Evolutionary conservation across 345 rosid species (phyloP).

Genomic region (Ricinus communis): DNA sequence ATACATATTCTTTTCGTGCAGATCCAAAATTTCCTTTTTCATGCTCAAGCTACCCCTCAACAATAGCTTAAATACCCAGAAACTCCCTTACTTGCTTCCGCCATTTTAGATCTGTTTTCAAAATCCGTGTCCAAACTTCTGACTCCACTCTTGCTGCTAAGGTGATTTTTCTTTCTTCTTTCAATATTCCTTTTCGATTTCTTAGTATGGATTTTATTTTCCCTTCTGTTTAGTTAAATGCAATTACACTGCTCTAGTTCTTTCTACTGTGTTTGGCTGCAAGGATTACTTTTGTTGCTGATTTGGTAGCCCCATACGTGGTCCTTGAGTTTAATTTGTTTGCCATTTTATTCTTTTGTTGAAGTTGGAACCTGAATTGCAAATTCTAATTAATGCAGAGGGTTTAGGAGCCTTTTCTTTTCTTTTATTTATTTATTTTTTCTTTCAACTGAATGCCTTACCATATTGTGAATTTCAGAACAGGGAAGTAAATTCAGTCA

Average conservation of each 20-base stretch:
- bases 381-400: too few species aligned
- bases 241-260: background rate
- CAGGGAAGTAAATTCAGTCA: constrained; percentile 3
- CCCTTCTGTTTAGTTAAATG: background rate
- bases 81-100: constrained; percentile 15
- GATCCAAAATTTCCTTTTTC: constrained; percentile 14
- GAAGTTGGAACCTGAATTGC: too few species aligned
- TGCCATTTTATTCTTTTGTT: too few species aligned
- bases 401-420: too few species aligned
- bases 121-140: constrained; percentile 6
- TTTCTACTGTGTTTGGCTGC: background rate
- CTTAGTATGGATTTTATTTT: background rate
- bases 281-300: too few species aligned
- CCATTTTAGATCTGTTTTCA: constrained; percentile 24
- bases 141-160: background rate
- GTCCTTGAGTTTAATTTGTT: too few species aligned
- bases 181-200: background rate
- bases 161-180: background rate
- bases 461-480: background rate
- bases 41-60: background rate
- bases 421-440: background rate
- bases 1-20: too few species aligned
- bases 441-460: background rate
- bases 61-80: constrained; percentile 1
- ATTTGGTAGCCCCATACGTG: too few species aligned